Evolutionary conservation across 345 rosid species (phyloP), one percentile per base, ranked within the genome.

Genomic region (Populus alba): DNA sequence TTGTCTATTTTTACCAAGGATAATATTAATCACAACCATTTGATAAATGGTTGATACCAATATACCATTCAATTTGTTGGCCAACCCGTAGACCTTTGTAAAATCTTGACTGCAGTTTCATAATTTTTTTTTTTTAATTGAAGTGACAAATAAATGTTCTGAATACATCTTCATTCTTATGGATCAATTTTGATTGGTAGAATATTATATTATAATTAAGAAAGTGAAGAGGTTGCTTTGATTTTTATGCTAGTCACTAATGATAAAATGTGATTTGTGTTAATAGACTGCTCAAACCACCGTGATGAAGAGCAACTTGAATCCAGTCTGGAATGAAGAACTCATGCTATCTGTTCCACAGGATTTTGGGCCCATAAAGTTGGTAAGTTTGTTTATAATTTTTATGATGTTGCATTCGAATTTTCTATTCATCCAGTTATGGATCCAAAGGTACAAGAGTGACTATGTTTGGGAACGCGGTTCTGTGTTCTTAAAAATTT

Each of bases 291-390:
- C 83, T 69, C 87, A 84, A 47, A 87, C 92, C 18, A 27, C 84
- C 11, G 90, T 86, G 63, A 66, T 86, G 57, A 77, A 76, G 70
- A 89, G 88, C 83, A 87, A 87, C 62, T 81, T 89, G 85, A 89
- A 87, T 82, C 92, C 92, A 22, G 68, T 86, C 16, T 89, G 92
- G 92, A 86, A 89, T 43, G 84, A 89, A 78, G 83, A 81, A 37
- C 89, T 85, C 69, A 83, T 83, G 83, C 29, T 89, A 31, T 87
- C 89, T 13, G 87, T 87, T 74, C 92, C 90, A 13, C 79, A 83
- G 16, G 73, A 86, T 75, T 84, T 75, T 72, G 87, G 89, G 13
- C 81, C 85, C 70, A 83, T 89, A 57, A 87, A 87, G 78, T 38
- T 89, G 87, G 92, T 89, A 83, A 83, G 81, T 15, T 47, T 57